These are phyloP conservation scores for Rhizoclosmatium sp. DNA, from an alignment of 192 early-diverging fungal species.

Conservation along the genomic window DNA sequence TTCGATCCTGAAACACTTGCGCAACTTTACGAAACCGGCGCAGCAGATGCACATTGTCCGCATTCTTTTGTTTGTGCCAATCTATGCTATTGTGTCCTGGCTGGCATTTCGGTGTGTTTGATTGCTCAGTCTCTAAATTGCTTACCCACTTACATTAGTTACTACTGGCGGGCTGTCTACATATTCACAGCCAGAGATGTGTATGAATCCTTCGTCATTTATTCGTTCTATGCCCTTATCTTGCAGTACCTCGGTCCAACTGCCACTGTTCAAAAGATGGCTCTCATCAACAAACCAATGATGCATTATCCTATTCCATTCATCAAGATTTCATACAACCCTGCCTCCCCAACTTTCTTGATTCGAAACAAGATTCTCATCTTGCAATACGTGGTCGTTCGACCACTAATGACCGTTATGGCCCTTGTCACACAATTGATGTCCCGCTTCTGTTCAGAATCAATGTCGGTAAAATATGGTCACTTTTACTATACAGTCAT, in stretches of 20 bases:
- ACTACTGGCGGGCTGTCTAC: conserved; percentile 71
- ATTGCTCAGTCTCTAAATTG: conserved; percentile 22
- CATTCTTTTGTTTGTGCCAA: conserved; percentile 77
- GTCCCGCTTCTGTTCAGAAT: conserved; percentile 66
- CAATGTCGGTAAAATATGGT: conserved; percentile 66
- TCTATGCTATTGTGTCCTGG: conserved; percentile 74
- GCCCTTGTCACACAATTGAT: conserved; percentile 66
- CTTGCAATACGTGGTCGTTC: conserved; percentile 75
- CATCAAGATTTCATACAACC: conserved; percentile 59
- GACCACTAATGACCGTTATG: conserved; percentile 64
- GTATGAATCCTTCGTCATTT: conserved; percentile 79
- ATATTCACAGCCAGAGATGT: conserved; percentile 72
- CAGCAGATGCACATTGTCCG: conserved; percentile 41
- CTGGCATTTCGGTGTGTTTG: conserved; percentile 57
- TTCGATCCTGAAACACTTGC: conserved; percentile 33
- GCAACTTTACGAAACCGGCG: conserved; percentile 32
- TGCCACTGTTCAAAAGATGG: conserved; percentile 46
- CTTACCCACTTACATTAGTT: conserved; percentile 34
- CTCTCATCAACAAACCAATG: conserved; percentile 47
- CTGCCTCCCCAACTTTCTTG: conserved; percentile 57
- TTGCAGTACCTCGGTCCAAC: conserved; percentile 70
- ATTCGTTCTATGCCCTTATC: conserved; percentile 75
- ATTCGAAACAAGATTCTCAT: conserved; percentile 66
- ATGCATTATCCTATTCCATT: conserved; percentile 54
- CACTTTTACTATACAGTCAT: conserved; percentile 69